Evolutionary conservation across 2,329 filamentous ascomycete genomes (phyloP), one percentile per base, ranked within the genome.

Genomic region (Colletotrichum endophyticum): DNA sequence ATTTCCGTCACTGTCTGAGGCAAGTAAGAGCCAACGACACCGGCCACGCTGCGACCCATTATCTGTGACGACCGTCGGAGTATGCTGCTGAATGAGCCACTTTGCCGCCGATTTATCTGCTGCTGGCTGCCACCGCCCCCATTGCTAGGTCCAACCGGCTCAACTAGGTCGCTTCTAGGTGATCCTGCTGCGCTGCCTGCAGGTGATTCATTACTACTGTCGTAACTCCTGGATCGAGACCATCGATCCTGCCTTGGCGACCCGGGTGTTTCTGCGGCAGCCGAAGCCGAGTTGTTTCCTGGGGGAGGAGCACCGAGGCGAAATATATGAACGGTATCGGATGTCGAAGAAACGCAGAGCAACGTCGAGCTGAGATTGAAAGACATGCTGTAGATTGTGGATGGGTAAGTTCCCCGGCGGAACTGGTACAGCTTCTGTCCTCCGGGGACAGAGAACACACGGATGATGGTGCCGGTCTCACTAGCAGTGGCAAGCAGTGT

Each of bases 331-430:
- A 99, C 94, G 0, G 97, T 99, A 82, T 99, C 97, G 1, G 96
- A 98, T 2, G 96, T 96, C 5, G 96, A 99, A 7, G 97, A 99
- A 56, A 99, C 96, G 82, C 96, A 98, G 44, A 99, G 91, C 13
- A 99, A 89, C 2, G 96, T 98, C 4, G 96, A 98, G 75, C 95
- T 96, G 66, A 96, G 93, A 84, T 99, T 99, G 87, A 99, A 99
- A 2, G 96, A 98, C 96, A 99, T 98, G 91, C 96, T 98, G 87
- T 96, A 98, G 80, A 99, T 99, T 56, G 95, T 94, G 3, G 96
- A 96, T 1, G 97, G 97, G 85, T 98, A 98, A 4, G 96, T 98
- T 59, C 97, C 97, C 78, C 97, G 93, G 76, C 97, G 92, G 86
- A 99, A 99, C 83, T 99, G 96, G 84, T 96, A 99, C 22, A 99